Evolutionary conservation across 495 filamentous ascomycete genomes (phyloP).

Genomic region (Tuber calosporum): DNA sequence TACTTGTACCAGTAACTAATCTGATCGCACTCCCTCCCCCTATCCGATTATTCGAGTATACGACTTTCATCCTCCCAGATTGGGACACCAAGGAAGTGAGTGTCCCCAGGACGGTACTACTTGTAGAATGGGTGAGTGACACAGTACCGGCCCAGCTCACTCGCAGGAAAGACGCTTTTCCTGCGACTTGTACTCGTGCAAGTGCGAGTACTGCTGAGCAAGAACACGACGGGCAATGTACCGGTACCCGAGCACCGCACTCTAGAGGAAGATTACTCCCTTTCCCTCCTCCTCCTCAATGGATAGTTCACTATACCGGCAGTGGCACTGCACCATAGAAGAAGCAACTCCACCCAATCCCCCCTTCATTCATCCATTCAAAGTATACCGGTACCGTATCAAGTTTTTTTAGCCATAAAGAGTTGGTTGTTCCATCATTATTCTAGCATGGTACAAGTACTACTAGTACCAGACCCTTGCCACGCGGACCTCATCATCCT

Average conservation of each 20-base stretch:
- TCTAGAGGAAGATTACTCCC: not conserved
- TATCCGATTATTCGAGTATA: not conserved
- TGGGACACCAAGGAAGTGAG: not conserved
- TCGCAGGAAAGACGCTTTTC: not conserved
- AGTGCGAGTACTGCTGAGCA: not conserved
- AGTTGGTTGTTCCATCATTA: not conserved
- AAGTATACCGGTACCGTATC: not conserved
- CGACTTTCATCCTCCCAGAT: not conserved
- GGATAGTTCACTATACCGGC: not conserved
- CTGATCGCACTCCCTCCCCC: not conserved
- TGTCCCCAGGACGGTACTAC: not conserved
- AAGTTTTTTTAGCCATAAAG: not conserved
- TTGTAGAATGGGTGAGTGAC: not conserved
- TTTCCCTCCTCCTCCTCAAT: not conserved
- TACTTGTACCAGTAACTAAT: not conserved
- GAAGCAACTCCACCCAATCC: not conserved
- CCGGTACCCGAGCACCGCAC: not conserved
- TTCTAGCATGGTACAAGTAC: not conserved
- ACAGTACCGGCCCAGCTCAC: not conserved
- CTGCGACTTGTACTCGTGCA: too few species aligned
- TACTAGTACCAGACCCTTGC: not conserved
- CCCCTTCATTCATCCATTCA: not conserved
- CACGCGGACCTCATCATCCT: not conserved
- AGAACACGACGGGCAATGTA: not conserved
- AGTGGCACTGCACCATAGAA: not conserved